phyloP scores from a whole-genome alignment of 192 early-diverging fungal species.

The Coemansia sp. region DNA sequence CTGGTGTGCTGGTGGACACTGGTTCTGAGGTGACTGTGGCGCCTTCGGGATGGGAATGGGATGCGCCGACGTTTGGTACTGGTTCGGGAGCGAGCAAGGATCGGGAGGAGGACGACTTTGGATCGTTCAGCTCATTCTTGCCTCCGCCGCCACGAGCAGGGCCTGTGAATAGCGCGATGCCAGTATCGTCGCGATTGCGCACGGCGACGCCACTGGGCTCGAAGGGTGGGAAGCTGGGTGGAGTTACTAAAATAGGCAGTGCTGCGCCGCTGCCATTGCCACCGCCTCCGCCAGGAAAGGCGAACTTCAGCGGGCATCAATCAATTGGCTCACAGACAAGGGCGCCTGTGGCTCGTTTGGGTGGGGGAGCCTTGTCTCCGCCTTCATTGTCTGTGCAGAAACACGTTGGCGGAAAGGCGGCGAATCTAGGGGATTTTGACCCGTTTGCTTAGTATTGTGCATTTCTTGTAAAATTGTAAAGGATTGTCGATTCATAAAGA shows the following conservation, averaged over 20 bases:
- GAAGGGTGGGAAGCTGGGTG: constrained; percentile 7
- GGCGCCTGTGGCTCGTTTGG: constrained; percentile 4
- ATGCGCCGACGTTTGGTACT: constrained; percentile 17
- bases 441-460: constrained; percentile 27
- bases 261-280: constrained; percentile 2
- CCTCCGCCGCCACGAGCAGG: background rate
- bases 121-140: constrained; percentile 16
- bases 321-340: background rate
- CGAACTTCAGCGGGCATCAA: background rate
- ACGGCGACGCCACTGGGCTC: constrained; percentile 3
- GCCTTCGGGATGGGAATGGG: constrained; percentile 36
- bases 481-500: background rate
- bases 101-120: constrained; percentile 21
- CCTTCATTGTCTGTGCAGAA: constrained; percentile 11
- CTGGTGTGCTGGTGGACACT: constrained; percentile 15
- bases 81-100: background rate
- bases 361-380: background rate
- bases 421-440: constrained; percentile 47
- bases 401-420: constrained; percentile 36
- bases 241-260: constrained; percentile 1
- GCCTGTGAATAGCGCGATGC: background rate
- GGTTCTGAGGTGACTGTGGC: too few species aligned
- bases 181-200: constrained; percentile 11
- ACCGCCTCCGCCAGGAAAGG: background rate
- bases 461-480: background rate